Percentiles rank a stretch among this genome's conserved stretches.
These are phyloP conservation scores for Neonectria coccinea DNA, from an alignment of 2,329 filamentous ascomycete species.

Conservation along the genomic window DNA sequence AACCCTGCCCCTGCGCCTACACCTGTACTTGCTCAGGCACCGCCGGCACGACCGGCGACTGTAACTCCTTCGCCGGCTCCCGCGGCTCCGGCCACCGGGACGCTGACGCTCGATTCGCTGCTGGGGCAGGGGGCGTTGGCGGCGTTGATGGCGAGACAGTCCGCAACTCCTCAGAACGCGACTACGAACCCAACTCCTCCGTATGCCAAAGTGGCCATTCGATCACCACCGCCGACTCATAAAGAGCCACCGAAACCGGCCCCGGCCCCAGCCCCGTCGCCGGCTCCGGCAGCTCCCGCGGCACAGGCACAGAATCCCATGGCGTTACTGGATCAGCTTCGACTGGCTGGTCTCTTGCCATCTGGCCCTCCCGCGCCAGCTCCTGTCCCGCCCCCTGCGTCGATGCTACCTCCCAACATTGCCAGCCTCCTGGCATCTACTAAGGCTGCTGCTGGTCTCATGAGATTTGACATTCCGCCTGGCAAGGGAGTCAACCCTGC, in stretches of 20 bases:
- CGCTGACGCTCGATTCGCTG: constrained; percentile 68
- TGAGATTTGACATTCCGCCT: constrained; percentile 53
- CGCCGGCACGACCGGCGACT: constrained; percentile 50
- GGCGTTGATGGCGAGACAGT: constrained; percentile 66
- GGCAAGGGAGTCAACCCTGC: constrained; percentile 72
- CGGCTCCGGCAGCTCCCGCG: constrained; percentile 50
- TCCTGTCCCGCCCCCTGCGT: constrained; percentile 47
- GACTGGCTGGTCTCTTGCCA: constrained; percentile 74
- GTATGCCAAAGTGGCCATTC: constrained; percentile 56
- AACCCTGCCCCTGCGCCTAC: constrained; percentile 55
- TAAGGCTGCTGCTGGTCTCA: constrained; percentile 41
- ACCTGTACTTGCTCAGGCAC: constrained; percentile 47
- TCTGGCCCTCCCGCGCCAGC: constrained; percentile 51
- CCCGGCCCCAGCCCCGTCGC: constrained; percentile 47
- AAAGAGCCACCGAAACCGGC: constrained; percentile 51
- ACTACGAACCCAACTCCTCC: constrained; percentile 57
- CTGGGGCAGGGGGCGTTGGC: constrained; percentile 71
- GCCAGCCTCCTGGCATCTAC: constrained; percentile 52
- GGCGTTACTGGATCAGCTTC: constrained; percentile 74
- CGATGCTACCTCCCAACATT: constrained; percentile 51
- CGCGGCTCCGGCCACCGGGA: constrained; percentile 48
- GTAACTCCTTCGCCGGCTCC: constrained; percentile 50
- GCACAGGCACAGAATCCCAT: constrained; percentile 61
- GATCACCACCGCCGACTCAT: constrained; percentile 62
- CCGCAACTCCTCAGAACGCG: constrained; percentile 61